Percentiles rank a stretch among this genome's conserved stretches.
phyloP scores from a whole-genome alignment of 495 filamentous ascomycete species.

The Aspergillus sclerotiicarbonarius region DNA sequence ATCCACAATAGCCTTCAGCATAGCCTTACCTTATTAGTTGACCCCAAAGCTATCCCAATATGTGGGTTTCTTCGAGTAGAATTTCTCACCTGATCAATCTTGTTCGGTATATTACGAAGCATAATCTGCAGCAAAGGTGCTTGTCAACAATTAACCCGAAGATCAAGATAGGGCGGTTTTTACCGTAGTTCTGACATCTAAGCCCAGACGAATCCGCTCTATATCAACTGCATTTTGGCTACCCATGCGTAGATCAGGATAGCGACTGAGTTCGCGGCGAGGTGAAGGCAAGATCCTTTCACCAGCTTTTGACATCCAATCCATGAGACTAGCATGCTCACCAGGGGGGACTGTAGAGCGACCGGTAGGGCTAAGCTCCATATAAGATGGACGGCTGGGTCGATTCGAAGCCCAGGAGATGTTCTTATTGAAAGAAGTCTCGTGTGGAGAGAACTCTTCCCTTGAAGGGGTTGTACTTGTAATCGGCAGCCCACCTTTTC shows the following conservation, averaged over 20 bases:
- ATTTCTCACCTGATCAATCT: slow-evolving; percentile 67
- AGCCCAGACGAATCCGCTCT: slow-evolving; percentile 60
- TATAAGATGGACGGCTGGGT: slow-evolving; percentile 23
- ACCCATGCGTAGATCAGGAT: slow-evolving; percentile 25
- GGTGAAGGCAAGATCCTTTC: slow-evolving; percentile 24
- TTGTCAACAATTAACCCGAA: neutral
- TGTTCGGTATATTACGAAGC: slow-evolving; percentile 94
- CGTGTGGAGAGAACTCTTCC: slow-evolving; percentile 10
- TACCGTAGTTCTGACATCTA: slow-evolving; percentile 74
- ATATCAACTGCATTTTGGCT: slow-evolving; percentile 69
- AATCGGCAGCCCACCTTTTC: slow-evolving; percentile 7
- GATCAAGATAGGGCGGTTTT: slow-evolving; percentile 20
- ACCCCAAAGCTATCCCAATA: neutral
- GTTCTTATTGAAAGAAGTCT: slow-evolving; percentile 13
- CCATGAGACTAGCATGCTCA: slow-evolving; percentile 31
- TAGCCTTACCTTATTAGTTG: slow-evolving; percentile 35
- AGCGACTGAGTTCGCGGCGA: slow-evolving; percentile 22
- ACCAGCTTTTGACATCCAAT: slow-evolving; percentile 29
- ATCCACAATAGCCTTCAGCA: slow-evolving; percentile 77
- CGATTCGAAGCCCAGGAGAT: slow-evolving; percentile 15
- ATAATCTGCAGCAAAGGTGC: slow-evolving; percentile 62
- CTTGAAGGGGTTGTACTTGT: slow-evolving; percentile 18
- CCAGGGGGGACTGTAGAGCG: slow-evolving; percentile 35
- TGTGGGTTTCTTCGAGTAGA: neutral
- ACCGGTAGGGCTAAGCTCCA: slow-evolving; percentile 39